Conservation (phyloP, 345 rosid genomes). For the Eutrema yunnanense region DNA sequence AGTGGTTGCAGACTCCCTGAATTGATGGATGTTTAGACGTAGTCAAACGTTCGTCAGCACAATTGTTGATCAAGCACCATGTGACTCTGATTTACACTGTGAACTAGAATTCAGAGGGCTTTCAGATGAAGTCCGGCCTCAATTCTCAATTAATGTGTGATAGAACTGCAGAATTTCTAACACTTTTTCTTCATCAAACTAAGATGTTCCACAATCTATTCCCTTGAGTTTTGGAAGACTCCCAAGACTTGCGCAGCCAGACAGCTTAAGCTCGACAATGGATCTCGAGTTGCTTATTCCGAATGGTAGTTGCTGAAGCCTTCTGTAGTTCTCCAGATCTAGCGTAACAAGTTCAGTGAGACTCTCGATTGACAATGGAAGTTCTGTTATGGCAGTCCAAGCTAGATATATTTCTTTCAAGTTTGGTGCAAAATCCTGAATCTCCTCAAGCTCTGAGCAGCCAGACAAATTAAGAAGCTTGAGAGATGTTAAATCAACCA, state of each 20-base stretch:
- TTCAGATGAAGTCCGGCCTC: not conserved
- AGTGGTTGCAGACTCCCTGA: not conserved
- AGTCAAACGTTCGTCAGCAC: not conserved
- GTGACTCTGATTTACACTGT: not conserved
- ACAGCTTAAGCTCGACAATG: not conserved
- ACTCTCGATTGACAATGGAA: not conserved
- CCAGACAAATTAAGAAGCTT: constrained; percentile 12
- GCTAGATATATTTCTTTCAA: constrained; percentile 10
- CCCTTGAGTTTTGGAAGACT: not conserved
- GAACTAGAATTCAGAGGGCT: not conserved
- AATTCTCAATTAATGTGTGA: not conserved
- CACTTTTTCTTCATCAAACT: not conserved
- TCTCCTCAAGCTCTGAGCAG: not conserved
- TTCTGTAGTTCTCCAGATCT: constrained; percentile 1
- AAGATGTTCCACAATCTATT: not conserved
- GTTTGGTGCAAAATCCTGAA: constrained; percentile 18
- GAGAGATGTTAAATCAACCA: not conserved
- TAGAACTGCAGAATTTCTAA: not conserved
- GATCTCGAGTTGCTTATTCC: not conserved
- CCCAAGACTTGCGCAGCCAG: constrained; percentile 8
- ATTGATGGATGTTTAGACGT: not conserved
- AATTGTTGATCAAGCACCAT: not conserved
- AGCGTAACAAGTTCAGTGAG: constrained; percentile 6
- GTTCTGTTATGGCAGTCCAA: constrained; percentile 5
- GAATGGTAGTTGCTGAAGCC: not conserved